Conservation (phyloP, 331 rosid species). For the Ulmus americana region DNA sequence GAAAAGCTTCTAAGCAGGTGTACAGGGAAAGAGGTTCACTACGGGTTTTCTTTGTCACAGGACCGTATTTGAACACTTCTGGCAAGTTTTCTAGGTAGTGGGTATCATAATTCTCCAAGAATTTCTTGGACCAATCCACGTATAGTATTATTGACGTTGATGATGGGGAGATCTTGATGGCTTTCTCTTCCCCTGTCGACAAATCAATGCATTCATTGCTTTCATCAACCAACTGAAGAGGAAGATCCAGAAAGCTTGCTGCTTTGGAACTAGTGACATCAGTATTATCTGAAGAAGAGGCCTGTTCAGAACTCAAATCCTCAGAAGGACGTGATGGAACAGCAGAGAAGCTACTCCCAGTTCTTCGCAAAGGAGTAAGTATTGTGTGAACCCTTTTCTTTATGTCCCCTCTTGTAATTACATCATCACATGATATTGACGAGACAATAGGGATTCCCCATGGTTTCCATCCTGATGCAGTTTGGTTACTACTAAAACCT, state of each 20-base stretch:
- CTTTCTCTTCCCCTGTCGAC: conserved; percentile 67
- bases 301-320: conserved; percentile 28
- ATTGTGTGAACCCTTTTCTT: conserved; percentile 52
- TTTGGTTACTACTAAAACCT: conserved; percentile 47
- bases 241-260: conserved; percentile 38
- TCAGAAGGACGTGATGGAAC: conserved; percentile 33
- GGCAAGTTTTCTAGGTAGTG: conserved; percentile 64
- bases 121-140: conserved; percentile 79
- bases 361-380: conserved; percentile 66
- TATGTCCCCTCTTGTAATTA: conserved; percentile 57
- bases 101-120: conserved; percentile 60
- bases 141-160: conserved; percentile 51
- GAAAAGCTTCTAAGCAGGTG: conserved; percentile 91
- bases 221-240: conserved; percentile 73
- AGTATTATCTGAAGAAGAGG: conserved; percentile 41
- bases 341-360: conserved; percentile 38
- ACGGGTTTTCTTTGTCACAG: conserved; percentile 84
- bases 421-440: conserved; percentile 57
- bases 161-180: conserved; percentile 45
- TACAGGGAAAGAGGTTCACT: conserved; percentile 88
- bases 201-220: conserved; percentile 69
- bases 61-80: conserved; percentile 80
- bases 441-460: conserved; percentile 76
- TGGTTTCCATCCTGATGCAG: conserved; percentile 74
- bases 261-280: conserved; percentile 43